Evolutionary conservation across 164 flowering plant species (phyloP).

Genomic region (Aristolochia fimbriata): DNA sequence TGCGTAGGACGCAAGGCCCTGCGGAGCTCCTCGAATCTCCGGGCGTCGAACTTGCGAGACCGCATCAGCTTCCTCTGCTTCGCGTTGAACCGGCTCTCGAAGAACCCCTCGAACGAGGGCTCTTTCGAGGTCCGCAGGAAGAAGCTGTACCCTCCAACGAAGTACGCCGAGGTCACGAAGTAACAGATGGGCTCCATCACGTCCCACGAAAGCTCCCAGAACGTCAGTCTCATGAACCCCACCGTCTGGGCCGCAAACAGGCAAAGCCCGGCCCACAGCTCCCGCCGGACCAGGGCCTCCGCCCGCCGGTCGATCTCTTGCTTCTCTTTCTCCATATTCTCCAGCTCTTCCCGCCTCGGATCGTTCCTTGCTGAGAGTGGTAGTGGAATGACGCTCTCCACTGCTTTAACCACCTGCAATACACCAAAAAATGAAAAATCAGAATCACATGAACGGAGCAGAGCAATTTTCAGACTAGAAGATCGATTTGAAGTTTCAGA

Average conservation of each 20-base stretch:
- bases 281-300: slow-evolving; percentile 23
- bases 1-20: slow-evolving; percentile 9
- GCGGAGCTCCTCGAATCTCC: slow-evolving; percentile 37
- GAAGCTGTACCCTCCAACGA: slow-evolving; percentile 40
- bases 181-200: slow-evolving; percentile 74
- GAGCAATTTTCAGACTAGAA: too few species aligned
- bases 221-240: slow-evolving; percentile 56
- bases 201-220: slow-evolving; percentile 67
- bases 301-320: slow-evolving; percentile 34
- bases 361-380: slow-evolving; percentile 20
- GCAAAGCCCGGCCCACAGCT: slow-evolving; percentile 46
- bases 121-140: slow-evolving; percentile 53
- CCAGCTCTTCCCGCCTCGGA: slow-evolving; percentile 34
- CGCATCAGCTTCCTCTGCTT: slow-evolving; percentile 44
- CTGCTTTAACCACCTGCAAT: slow-evolving; percentile 52
- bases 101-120: slow-evolving; percentile 51
- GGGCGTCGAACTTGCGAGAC: slow-evolving; percentile 28
- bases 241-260: slow-evolving; percentile 32
- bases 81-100: slow-evolving; percentile 28
- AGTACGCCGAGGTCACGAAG: slow-evolving; percentile 42
- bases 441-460: too few species aligned
- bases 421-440: too few species aligned
- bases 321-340: slow-evolving; percentile 35
- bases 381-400: slow-evolving; percentile 23
- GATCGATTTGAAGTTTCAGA: too few species aligned